These are phyloP conservation scores for Venturia effusa DNA, from an alignment of 2,329 filamentous ascomycete genomes.

Conservation along the genomic window DNA sequence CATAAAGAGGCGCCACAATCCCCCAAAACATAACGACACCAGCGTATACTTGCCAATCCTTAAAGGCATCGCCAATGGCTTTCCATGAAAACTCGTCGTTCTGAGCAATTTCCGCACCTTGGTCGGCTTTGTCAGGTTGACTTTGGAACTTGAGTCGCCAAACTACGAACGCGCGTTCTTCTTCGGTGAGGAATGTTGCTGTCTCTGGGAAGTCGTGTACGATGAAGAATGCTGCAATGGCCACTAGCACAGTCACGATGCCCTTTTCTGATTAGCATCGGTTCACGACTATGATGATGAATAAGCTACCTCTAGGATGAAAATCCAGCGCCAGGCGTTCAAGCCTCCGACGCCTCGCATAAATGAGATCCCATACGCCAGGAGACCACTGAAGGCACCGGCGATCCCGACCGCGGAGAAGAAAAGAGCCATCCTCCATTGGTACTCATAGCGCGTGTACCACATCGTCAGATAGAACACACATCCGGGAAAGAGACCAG, in stretches of 20 bases:
- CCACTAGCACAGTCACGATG: conserved; percentile 26
- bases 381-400: conserved; percentile 49
- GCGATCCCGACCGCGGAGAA: conserved; percentile 48
- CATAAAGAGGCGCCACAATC: conserved; percentile 11
- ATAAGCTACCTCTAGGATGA: conserved; percentile 23
- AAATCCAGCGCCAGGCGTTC: conserved; percentile 31
- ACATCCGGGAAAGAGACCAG: conserved; percentile 25
- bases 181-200: conserved; percentile 44
- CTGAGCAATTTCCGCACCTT: conserved; percentile 4
- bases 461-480: conserved; percentile 41
- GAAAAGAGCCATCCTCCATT: conserved; percentile 49
- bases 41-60: conserved; percentile 12
- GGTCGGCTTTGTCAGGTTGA: background rate
- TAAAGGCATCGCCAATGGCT: conserved; percentile 11
- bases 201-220: conserved; percentile 56
- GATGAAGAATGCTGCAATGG: conserved; percentile 38
- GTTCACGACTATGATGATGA: background rate
- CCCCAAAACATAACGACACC: conserved; percentile 7
- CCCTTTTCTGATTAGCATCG: background rate
- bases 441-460: conserved; percentile 49
- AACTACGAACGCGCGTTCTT: conserved; percentile 45
- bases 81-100: conserved; percentile 11
- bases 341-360: conserved; percentile 43
- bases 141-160: conserved; percentile 38
- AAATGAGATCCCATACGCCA: conserved; percentile 50